Percentiles rank a stretch among this genome's conserved stretches.
phyloP scores from a whole-genome alignment of 257 asterid species.

The Anisodus acutangulus region DNA sequence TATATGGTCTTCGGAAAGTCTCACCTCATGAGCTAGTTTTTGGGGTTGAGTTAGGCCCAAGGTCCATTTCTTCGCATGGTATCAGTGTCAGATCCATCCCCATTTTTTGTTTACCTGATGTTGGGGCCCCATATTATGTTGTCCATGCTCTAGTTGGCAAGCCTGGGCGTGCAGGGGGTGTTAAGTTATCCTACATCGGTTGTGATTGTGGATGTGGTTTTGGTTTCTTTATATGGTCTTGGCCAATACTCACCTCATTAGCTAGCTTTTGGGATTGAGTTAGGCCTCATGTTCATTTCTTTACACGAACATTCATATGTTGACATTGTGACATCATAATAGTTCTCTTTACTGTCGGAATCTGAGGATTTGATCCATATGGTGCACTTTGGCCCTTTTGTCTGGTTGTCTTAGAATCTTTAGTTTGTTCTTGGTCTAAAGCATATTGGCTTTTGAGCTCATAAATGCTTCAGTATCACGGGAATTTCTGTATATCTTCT shows the following conservation, averaged over 20 bases:
- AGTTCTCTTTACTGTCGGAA: background rate
- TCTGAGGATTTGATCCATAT: background rate
- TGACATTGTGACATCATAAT: slow-evolving; percentile 6
- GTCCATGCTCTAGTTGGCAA: background rate
- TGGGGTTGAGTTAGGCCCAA: background rate
- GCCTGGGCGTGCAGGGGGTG: background rate
- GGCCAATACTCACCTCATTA: too few relatives aligned
- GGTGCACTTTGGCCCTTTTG: background rate
- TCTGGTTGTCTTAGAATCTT: background rate
- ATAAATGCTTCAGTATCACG: background rate
- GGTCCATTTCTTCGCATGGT: background rate
- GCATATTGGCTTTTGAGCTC: background rate
- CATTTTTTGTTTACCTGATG: background rate
- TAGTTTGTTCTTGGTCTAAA: background rate
- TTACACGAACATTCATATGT: background rate
- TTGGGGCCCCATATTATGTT: background rate
- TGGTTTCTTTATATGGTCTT: background rate
- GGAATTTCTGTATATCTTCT: background rate
- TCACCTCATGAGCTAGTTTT: slow-evolving; percentile 11
- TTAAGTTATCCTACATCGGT: background rate
- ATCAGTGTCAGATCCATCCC: background rate
- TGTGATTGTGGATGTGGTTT: background rate
- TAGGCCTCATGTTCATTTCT: background rate
- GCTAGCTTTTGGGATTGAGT: background rate
- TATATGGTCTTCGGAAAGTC: background rate